A percentile compares a stretch with the other conserved stretches of the same genome.
Evolutionary conservation across 2,329 filamentous ascomycete genomes (phyloP).

Genomic region (Sporothrix mexicana): DNA sequence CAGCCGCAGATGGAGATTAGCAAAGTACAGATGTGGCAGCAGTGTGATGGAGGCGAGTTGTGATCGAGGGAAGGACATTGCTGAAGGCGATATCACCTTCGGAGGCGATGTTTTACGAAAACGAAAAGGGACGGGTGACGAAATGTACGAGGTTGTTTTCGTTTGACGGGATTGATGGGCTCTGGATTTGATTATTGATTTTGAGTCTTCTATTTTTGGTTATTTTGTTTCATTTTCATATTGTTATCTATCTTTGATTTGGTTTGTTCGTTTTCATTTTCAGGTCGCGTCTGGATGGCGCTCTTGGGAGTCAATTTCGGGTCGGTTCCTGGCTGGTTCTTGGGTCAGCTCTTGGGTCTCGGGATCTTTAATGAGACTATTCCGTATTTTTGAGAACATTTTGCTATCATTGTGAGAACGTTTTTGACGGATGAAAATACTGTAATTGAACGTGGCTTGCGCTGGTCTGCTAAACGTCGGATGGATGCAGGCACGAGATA

Average conservation of each 20-base stretch:
- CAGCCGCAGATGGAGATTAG: slow-evolving; percentile 70
- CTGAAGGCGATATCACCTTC: no score
- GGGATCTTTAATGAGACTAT: no score
- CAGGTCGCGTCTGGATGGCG: not conserved
- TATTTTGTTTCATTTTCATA: not conserved
- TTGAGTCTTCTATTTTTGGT: not conserved
- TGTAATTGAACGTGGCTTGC: not conserved
- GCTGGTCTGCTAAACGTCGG: not conserved
- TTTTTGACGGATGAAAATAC: not conserved
- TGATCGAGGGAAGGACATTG: slow-evolving; percentile 43
- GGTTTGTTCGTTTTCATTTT: slow-evolving; percentile 6
- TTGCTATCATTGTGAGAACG: not conserved
- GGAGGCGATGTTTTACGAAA: not conserved
- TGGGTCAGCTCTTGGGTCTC: not conserved
- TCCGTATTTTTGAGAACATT: not conserved
- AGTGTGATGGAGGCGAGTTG: slow-evolving; percentile 67
- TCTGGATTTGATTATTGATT: not conserved
- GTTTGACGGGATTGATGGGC: no score
- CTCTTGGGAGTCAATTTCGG: not conserved
- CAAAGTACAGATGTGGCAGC: slow-evolving; percentile 73
- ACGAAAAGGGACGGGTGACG: not conserved
- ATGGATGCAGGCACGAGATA: not conserved
- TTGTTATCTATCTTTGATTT: no score
- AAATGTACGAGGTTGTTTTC: not conserved
- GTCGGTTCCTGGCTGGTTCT: not conserved